Evolutionary conservation across 2,329 filamentous ascomycete species (phyloP).

Genomic region (Neofusicoccum ribis): DNA sequence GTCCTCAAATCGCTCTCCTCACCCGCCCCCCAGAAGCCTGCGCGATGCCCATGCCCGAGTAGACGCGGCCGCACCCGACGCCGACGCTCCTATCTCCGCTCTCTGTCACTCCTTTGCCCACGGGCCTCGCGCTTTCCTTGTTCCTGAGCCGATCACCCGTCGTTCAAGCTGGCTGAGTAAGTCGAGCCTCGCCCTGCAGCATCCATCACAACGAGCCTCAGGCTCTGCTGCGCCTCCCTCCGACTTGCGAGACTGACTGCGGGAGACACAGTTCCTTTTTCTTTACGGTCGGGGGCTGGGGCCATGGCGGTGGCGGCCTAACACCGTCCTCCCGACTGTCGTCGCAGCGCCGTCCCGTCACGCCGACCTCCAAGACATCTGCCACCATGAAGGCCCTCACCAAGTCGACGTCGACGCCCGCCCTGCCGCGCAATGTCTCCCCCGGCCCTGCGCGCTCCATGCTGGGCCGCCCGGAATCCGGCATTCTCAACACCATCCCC

Average conservation of each 20-base stretch:
- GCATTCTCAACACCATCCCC: constrained; percentile 69
- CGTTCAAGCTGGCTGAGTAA: constrained; percentile 30
- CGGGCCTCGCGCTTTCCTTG: constrained; percentile 16
- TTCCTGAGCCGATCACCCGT: constrained; percentile 17
- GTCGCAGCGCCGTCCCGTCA: constrained; percentile 34
- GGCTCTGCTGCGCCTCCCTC: constrained; percentile 20
- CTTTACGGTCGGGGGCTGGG: constrained; percentile 37
- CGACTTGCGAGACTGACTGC: constrained; percentile 14
- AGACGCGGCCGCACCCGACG: constrained; percentile 6
- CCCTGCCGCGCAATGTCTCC: constrained; percentile 29
- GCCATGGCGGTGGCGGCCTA: constrained; percentile 29
- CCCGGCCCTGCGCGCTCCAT: constrained; percentile 6
- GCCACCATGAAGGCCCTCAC: constrained; percentile 36
- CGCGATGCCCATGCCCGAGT: constrained; percentile 18
- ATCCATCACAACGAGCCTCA: constrained; percentile 1
- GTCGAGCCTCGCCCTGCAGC: constrained; percentile 21
- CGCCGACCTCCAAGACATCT: constrained; percentile 29
- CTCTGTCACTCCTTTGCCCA: constrained; percentile 17
- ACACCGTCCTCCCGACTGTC: constrained; percentile 33
- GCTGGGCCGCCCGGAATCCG: constrained; percentile 47
- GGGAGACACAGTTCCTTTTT: constrained; percentile 28
- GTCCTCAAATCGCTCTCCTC: background rate
- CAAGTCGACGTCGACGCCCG: constrained; percentile 39
- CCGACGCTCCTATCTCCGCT: constrained; percentile 17
- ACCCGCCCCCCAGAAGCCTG: background rate